Base-by-base conservation (phyloP, 257 asterid genomes). In the Knoxia roxburghii region DNA sequence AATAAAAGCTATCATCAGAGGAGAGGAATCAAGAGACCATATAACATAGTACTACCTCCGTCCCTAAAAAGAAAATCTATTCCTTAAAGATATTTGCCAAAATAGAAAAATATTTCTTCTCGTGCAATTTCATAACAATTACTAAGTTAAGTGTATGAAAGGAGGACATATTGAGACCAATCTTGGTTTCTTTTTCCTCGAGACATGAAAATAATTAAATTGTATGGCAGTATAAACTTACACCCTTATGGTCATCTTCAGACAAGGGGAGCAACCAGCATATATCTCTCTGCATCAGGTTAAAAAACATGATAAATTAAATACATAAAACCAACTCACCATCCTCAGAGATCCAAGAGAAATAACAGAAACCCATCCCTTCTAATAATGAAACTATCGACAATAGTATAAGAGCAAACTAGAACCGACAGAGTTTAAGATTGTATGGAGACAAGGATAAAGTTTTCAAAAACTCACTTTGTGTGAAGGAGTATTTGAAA, bases 241-340 rank as follows among this genome's bases (percentile, higher is more conserved):
- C 98, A 65, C 98, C 98, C 86, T 83, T 89, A 35, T 80, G 87
- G 81, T 92, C 98, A 46, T 77, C 86, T 64, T 80, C 78, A 71
- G 95, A 78, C 37, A 88, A 82, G 49, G 98, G 98, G 70, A 87
- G 83, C 85, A 92, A 80, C 98, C 97, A 92, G 77, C 96, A 89
- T 67, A 92, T 76, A 69, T 92, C 98, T 78, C 89, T 82, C 98
- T 92, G 79, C 71, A 70, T 72, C 72, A 71, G 54, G 73, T 60
- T 61, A 35, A 69, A 51, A 43, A 67, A 15, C 24, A 58, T 6
- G 18, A 24, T 23, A 60, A 29, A 7, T 21, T 72, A 56, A 57
- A 45, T 45, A 33, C 50, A 53, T 17, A 21, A 56, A 15, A 58
- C 15, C 26, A 58, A 18, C 45, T 32, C 26, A 58, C 30, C 14